These are phyloP conservation scores for Ambrosia hybrid DNA, from an alignment of 140 eudicot genomes.

Conservation along the genomic window DNA sequence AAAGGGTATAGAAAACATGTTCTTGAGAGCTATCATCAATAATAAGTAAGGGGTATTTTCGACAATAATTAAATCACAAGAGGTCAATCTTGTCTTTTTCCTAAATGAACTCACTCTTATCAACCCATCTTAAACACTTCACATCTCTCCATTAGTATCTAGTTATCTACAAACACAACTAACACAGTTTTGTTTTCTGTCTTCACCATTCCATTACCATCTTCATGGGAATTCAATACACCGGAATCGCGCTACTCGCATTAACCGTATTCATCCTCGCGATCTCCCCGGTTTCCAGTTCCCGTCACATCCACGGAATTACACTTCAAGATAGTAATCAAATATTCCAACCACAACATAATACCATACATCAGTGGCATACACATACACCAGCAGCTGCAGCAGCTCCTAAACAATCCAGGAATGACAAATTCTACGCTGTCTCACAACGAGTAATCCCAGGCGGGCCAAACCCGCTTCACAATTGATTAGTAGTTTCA, in stretches of 20 bases:
- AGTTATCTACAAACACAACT: slow-evolving; percentile 20
- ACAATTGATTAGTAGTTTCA: slow-evolving; percentile 52
- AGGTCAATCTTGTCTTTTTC: slow-evolving; percentile 34
- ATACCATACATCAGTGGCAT: slow-evolving; percentile 32
- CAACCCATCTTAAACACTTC: slow-evolving; percentile 26
- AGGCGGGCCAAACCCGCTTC: slow-evolving; percentile 88
- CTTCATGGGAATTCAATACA: slow-evolving; percentile 40
- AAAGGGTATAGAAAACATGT: slow-evolving; percentile 10
- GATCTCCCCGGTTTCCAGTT: slow-evolving; percentile 26
- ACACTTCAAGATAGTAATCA: slow-evolving; percentile 24
- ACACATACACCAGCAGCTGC: slow-evolving; percentile 30
- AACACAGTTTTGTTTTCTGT: slow-evolving; percentile 7
- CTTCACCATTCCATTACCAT: slow-evolving; percentile 29
- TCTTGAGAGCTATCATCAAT: slow-evolving; percentile 5
- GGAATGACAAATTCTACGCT: slow-evolving; percentile 14
- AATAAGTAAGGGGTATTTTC: slow-evolving; percentile 14
- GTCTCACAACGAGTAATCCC: slow-evolving; percentile 53
- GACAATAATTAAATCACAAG: slow-evolving; percentile 11
- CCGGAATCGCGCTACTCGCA: slow-evolving; percentile 27
- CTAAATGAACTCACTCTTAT: slow-evolving; percentile 10
- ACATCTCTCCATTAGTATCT: slow-evolving; percentile 14
- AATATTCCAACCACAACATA: slow-evolving; percentile 25
- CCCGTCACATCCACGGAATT: slow-evolving; percentile 32
- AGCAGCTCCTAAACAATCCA: slow-evolving; percentile 39
- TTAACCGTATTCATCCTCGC: slow-evolving; percentile 36